Evolutionary conservation across 257 asterid genomes (phyloP).

Genomic region (Petrea volubilis): DNA sequence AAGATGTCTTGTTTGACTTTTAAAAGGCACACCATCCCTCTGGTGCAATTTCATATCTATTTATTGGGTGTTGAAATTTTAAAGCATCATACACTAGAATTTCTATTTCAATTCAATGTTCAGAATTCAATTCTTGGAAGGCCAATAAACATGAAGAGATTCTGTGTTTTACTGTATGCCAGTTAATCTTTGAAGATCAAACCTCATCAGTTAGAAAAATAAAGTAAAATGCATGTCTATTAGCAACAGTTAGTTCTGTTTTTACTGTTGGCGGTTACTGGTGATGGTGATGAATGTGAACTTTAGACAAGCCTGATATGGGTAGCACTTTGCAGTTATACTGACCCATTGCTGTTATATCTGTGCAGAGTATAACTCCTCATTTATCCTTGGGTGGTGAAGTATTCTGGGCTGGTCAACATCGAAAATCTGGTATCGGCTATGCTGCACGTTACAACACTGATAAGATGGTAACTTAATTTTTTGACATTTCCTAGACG

Average conservation of each 20-base stretch:
- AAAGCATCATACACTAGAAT: background rate
- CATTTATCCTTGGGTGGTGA: constrained; percentile 88
- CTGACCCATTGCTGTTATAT: constrained; percentile 18
- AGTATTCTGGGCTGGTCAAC: constrained; percentile 98
- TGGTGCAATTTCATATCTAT: background rate
- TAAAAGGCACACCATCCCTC: background rate
- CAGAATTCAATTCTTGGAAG: background rate
- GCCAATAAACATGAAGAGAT: background rate
- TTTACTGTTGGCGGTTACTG: background rate
- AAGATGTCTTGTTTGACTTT: background rate
- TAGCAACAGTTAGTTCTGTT: background rate
- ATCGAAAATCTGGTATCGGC: constrained; percentile 89
- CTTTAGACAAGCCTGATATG: constrained; percentile 3
- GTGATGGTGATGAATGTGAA: background rate
- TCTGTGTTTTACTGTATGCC: background rate
- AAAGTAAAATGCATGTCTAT: background rate
- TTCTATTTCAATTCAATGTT: background rate
- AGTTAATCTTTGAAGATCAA: background rate
- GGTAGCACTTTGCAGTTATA: background rate
- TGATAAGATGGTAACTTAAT: constrained; percentile 70
- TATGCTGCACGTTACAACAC: constrained; percentile 91
- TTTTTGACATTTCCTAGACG: background rate
- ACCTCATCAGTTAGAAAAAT: background rate
- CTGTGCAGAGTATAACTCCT: constrained; percentile 75
- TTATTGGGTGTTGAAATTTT: background rate